These are phyloP conservation scores for Zanthoxylum bungeanum DNA, from an alignment of 345 rosid species.

Conservation along the genomic window DNA sequence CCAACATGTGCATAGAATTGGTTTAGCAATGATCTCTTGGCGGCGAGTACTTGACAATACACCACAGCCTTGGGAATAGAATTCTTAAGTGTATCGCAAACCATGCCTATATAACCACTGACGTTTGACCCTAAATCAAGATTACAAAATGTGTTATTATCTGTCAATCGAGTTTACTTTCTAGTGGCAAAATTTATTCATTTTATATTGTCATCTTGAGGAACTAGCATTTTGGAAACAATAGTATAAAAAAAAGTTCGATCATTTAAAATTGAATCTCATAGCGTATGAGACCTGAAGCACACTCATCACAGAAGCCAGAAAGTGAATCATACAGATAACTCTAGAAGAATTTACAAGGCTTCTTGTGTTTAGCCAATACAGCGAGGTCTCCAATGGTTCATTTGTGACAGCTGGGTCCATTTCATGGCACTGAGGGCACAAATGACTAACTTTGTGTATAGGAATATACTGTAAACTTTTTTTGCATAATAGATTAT, in stretches of 20 bases:
- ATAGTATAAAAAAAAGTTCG: neutral
- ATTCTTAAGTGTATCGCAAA: conserved; percentile 80
- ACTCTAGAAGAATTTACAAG: neutral
- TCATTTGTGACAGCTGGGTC: neutral
- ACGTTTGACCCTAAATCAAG: conserved; percentile 79
- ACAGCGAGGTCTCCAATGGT: neutral
- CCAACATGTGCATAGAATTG: conserved; percentile 86
- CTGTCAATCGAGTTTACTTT: neutral
- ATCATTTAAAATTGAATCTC: neutral
- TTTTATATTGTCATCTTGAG: neutral
- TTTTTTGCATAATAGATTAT: neutral
- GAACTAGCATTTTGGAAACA: conserved; percentile 1
- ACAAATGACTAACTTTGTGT: neutral
- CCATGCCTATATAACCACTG: conserved; percentile 86
- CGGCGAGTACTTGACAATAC: conserved; percentile 90
- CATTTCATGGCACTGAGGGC: neutral
- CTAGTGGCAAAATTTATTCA: neutral
- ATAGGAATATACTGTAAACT: neutral
- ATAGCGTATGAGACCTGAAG: neutral
- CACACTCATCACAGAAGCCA: neutral
- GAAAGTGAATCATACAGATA: neutral
- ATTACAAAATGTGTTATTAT: conserved; percentile 12
- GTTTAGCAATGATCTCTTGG: conserved; percentile 88
- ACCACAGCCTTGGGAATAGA: conserved; percentile 97
- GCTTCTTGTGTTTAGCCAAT: neutral